Evolutionary conservation across 306 rosid species (phyloP).

Genomic region (Hippophae gyantsensis): DNA sequence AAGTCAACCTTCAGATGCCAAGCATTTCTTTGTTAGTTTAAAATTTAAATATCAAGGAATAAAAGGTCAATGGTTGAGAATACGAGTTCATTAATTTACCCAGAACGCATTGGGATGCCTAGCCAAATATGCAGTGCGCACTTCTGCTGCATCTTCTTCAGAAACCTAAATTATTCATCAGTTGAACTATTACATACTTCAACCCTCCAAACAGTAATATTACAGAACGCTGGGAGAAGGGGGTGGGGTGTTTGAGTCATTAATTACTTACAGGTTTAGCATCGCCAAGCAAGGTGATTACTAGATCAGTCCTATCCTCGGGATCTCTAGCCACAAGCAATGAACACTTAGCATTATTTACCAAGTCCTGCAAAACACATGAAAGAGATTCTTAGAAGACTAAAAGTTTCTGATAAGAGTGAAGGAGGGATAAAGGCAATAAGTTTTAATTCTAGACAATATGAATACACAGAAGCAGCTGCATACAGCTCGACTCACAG

Average conservation of each 20-base stretch:
- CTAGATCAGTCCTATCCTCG: slow-evolving; percentile 84
- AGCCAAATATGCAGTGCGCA: slow-evolving; percentile 75
- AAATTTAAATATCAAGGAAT: background rate
- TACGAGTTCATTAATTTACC: slow-evolving; percentile 43
- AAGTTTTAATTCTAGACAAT: background rate
- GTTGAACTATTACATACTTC: slow-evolving; percentile 7
- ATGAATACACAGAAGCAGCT: background rate
- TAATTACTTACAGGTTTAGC: slow-evolving; percentile 61
- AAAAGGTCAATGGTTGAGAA: slow-evolving; percentile 15
- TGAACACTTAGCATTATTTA: slow-evolving; percentile 70
- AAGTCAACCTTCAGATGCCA: slow-evolving; percentile 79
- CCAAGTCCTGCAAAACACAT: slow-evolving; percentile 45
- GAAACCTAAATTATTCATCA: slow-evolving; percentile 43
- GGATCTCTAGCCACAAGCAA: slow-evolving; percentile 85
- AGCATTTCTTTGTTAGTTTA: slow-evolving; percentile 10
- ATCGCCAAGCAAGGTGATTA: slow-evolving; percentile 79
- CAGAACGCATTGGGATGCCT: slow-evolving; percentile 87
- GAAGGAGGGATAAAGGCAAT: slow-evolving; percentile 1
- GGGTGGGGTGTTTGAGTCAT: slow-evolving; percentile 3
- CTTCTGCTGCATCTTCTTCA: slow-evolving; percentile 49
- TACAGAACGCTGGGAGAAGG: background rate
- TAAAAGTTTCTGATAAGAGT: background rate
- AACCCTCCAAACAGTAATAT: background rate
- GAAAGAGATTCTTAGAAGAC: slow-evolving; percentile 5
- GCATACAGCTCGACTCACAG: background rate